phyloP scores from a whole-genome alignment of 306 rosid genomes.

The Prunus campanulata region DNA sequence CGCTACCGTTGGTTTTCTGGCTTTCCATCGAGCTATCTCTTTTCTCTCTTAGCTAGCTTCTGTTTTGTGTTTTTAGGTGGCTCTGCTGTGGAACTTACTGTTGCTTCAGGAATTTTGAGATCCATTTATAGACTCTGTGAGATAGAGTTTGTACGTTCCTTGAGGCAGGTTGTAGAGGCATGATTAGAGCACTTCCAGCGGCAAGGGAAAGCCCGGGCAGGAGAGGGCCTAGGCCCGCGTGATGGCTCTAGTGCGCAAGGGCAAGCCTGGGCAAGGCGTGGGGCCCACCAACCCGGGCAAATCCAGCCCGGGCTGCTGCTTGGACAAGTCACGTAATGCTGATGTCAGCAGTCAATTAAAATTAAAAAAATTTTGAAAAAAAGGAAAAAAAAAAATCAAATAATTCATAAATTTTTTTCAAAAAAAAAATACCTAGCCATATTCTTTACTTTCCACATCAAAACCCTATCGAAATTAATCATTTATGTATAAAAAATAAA shows the following conservation, averaged over 20 bases:
- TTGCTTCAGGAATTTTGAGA: background rate
- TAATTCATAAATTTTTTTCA: fast-evolving
- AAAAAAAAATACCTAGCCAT: no score
- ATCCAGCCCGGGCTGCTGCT: fast-evolving
- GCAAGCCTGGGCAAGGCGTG: no score
- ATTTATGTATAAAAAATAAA: no score
- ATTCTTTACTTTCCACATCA: no score
- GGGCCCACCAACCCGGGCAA: no score
- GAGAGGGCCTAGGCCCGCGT: no score
- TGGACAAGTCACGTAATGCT: fast-evolving
- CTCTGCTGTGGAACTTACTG: background rate
- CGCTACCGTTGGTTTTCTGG: conserved; percentile 13
- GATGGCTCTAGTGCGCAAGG: no score
- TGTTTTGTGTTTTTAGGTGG: background rate
- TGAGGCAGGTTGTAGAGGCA: conserved; percentile 35
- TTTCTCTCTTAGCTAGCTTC: background rate
- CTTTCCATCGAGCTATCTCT: conserved; percentile 36
- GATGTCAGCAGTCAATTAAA: fast-evolving
- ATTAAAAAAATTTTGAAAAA: no score
- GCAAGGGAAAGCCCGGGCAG: no score
- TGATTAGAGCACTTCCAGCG: background rate
- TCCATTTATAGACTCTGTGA: background rate
- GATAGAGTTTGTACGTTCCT: background rate
- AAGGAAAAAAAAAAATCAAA: no score
- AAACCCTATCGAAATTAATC: no score